phyloP scores from a whole-genome alignment of 2,329 filamentous ascomycete genomes.

The Hypoxylon sp. region DNA sequence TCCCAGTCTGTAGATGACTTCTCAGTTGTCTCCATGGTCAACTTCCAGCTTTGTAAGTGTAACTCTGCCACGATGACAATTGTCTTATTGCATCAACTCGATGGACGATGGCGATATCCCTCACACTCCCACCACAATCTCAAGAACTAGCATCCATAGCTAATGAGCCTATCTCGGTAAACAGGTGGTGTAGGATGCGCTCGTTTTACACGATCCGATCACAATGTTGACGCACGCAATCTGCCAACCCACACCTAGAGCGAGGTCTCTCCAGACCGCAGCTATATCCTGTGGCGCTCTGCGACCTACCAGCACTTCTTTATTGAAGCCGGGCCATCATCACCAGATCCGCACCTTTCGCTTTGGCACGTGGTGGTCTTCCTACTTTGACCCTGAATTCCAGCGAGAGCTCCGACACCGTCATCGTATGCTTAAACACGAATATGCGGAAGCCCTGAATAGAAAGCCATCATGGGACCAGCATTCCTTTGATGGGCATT shows the following conservation, averaged over 20 bases:
- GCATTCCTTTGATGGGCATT: constrained; percentile 52
- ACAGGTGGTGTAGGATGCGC: constrained; percentile 36
- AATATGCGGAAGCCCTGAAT: constrained; percentile 61
- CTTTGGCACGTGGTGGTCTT: constrained; percentile 64
- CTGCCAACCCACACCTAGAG: constrained; percentile 49
- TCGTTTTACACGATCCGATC: constrained; percentile 28
- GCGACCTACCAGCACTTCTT: constrained; percentile 38
- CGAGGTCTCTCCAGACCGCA: constrained; percentile 46
- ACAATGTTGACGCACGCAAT: constrained; percentile 54
- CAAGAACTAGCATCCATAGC: neutral
- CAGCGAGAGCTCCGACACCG: constrained; percentile 61
- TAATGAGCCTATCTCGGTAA: constrained; percentile 12
- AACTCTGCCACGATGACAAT: neutral
- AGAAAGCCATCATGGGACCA: constrained; percentile 63
- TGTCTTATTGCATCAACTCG: constrained; percentile 13
- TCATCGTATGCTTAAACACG: constrained; percentile 59
- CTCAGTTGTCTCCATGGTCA: constrained; percentile 24
- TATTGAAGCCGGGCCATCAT: constrained; percentile 45
- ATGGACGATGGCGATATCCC: constrained; percentile 15
- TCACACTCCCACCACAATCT: neutral
- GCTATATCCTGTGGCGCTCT: constrained; percentile 37
- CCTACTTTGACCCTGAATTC: constrained; percentile 57
- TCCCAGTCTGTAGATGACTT: constrained; percentile 24
- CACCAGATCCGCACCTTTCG: constrained; percentile 63
- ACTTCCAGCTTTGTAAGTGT: constrained; percentile 32